Evolutionary conservation across 768 basidiomycete genomes (phyloP).

Genomic region (Amanita thiersii): DNA sequence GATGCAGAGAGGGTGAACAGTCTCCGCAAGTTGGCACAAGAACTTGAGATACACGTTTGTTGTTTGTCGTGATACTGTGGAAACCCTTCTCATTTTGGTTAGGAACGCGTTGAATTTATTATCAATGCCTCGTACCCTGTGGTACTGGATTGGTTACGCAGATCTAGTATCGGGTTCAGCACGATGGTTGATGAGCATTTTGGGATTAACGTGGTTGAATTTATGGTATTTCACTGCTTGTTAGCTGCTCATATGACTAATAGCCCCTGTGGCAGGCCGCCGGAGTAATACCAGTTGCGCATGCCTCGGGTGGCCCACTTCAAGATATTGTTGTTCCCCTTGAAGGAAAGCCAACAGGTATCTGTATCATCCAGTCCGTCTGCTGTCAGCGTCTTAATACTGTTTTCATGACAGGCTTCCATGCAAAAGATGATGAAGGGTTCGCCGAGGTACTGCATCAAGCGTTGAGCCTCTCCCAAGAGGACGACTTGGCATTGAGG

Average conservation of each 20-base stretch:
- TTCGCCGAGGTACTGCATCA: conserved; percentile 64
- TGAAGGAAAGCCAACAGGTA: conserved; percentile 62
- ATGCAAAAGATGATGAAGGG: conserved; percentile 55
- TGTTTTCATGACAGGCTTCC: conserved; percentile 47
- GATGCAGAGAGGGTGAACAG: conserved; percentile 65
- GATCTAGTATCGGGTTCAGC: conserved; percentile 78
- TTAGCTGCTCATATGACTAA: neutral
- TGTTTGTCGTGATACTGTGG: neutral
- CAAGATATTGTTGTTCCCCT: conserved; percentile 86
- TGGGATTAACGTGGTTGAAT: conserved; percentile 96
- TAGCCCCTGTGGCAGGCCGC: conserved; percentile 55
- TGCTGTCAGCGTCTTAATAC: neutral
- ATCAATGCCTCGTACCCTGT: conserved; percentile 76
- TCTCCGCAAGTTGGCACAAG: conserved; percentile 48
- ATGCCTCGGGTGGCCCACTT: conserved; percentile 89
- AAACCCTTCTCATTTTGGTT: conserved; percentile 7
- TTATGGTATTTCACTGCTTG: conserved; percentile 60
- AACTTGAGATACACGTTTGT: conserved; percentile 59
- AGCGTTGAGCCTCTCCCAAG: conserved; percentile 47
- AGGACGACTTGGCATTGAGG: conserved; percentile 56
- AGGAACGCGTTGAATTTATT: conserved; percentile 70
- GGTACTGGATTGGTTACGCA: conserved; percentile 63
- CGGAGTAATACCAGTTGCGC: conserved; percentile 84
- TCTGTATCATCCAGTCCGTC: conserved; percentile 5
- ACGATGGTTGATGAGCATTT: conserved; percentile 99